Evolutionary conservation across 306 rosid species (phyloP).

Genomic region (Senna siamea): DNA sequence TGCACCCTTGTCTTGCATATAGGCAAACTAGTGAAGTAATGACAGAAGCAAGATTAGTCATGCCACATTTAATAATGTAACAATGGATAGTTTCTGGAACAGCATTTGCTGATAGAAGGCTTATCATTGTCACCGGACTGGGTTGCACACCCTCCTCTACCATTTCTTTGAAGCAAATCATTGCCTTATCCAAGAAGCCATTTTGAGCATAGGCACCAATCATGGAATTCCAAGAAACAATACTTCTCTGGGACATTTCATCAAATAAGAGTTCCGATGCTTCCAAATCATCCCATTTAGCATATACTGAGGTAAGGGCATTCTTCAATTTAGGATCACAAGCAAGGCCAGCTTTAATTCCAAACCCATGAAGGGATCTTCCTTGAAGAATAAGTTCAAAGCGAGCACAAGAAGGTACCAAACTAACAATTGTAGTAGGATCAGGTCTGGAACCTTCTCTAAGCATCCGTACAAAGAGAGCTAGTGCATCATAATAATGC

Average conservation of each 20-base stretch:
- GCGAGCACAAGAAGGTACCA: slow-evolving; percentile 56
- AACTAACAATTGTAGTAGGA: slow-evolving; percentile 52
- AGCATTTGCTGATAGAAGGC: slow-evolving; percentile 68
- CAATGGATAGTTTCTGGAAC: slow-evolving; percentile 59
- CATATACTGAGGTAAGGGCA: slow-evolving; percentile 76
- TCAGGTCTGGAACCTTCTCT: slow-evolving; percentile 51
- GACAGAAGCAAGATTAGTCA: slow-evolving; percentile 53
- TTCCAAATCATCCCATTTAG: slow-evolving; percentile 64
- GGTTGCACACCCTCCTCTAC: slow-evolving; percentile 50
- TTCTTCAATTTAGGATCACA: slow-evolving; percentile 52
- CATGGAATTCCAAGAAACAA: slow-evolving; percentile 88
- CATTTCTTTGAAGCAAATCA: slow-evolving; percentile 64
- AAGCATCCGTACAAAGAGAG: slow-evolving; percentile 49
- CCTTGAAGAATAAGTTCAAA: slow-evolving; percentile 48
- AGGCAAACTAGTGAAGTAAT: slow-evolving; percentile 69
- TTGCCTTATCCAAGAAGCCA: slow-evolving; percentile 55
- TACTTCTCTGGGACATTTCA: slow-evolving; percentile 59
- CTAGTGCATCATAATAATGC: slow-evolving; percentile 38
- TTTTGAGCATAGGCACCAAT: slow-evolving; percentile 71
- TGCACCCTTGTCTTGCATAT: slow-evolving; percentile 57
- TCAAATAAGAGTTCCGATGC: slow-evolving; percentile 59
- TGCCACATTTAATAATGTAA: slow-evolving; percentile 59
- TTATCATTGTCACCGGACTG: slow-evolving; percentile 66
- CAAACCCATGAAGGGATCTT: slow-evolving; percentile 58
- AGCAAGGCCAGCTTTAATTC: slow-evolving; percentile 52